phyloP scores from a whole-genome alignment of 768 basidiomycete genomes.

The Exidia glandulosa region DNA sequence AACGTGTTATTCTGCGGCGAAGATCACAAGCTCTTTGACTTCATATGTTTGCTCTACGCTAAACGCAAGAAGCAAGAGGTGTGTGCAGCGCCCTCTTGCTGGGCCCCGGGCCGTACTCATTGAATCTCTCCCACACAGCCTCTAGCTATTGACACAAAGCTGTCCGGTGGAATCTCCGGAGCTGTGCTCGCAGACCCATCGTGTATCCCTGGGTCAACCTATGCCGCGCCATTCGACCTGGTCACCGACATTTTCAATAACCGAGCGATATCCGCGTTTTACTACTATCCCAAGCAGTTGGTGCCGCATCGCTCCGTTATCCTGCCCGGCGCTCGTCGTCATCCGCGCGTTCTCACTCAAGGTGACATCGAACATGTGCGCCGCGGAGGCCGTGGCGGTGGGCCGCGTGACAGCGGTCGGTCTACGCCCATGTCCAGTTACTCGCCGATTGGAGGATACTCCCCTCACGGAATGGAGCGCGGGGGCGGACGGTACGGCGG shows the following conservation, averaged over 20 bases:
- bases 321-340: constrained; percentile 57
- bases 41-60: constrained; percentile 81
- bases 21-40: constrained; percentile 76
- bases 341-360: constrained; percentile 48
- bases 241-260: constrained; percentile 71
- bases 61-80: constrained; percentile 78
- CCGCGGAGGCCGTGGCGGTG: constrained; percentile 18
- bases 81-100: constrained; percentile 17
- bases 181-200: constrained; percentile 72
- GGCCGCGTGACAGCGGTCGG: constrained; percentile 10
- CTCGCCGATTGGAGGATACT: not conserved
- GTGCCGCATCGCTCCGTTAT: constrained; percentile 78
- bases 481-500: constrained; percentile 27
- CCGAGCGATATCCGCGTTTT: constrained; percentile 74
- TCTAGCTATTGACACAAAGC: constrained; percentile 44
- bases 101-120: not conserved
- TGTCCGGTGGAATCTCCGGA: constrained; percentile 74
- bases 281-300: constrained; percentile 81
- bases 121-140: not conserved
- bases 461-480: not conserved
- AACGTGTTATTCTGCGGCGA: constrained; percentile 75
- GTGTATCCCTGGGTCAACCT: constrained; percentile 87
- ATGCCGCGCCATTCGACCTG: constrained; percentile 63
- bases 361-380: constrained; percentile 64
- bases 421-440: not conserved